Evolutionary conservation across 305 asterid species (phyloP), one percentile per base, ranked within the genome.

Genomic region (Ilex paraguariensis): DNA sequence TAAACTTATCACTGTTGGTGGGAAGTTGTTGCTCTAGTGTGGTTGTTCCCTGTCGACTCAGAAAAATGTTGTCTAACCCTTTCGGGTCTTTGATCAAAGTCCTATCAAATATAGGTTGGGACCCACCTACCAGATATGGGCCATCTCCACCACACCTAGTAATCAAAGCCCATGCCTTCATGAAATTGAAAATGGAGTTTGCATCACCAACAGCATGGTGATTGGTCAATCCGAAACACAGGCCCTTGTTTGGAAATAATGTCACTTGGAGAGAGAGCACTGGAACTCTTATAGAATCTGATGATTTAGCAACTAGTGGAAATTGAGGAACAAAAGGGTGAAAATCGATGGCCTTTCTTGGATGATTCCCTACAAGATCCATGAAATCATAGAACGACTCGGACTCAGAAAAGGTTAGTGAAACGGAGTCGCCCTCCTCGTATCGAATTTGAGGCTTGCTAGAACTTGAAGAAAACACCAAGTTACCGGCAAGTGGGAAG

Each of bases 191-290:
- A 0, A 71, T 65, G 0, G 86, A 70, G 10, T 81, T 75, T 15
- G 86, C 88, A 31, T 84, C 88, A 0, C 82, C 78, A 10, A 36
- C 33, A 5, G 53, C 62, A 46, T 84, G 87, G 57, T 77, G 77
- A 39, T 77, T 77, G 8, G 71, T 65, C 7, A 68, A 6, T 10
- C 85, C 85, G 0, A 84, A 21, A 5, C 70, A 74, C 13, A 84
- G 36, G 5, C 84, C 81, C 5, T 31, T 44, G 9, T 16, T 76
- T 4, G 87, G 86, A 64, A 84, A 81, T 3, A 61, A 64, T 0
- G 87, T 84, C 31, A 76, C 78, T 59, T 85, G 81, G 5, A 82
- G 9, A 3, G 87, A 70, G 2, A 78, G 5, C 28, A 80, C 57
- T 5, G 84, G 76, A 13, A 32, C n/a, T 13, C 44, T 30, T 3